phyloP scores from a whole-genome alignment of 2,329 filamentous ascomycete species.

The Alternaria panax region DNA sequence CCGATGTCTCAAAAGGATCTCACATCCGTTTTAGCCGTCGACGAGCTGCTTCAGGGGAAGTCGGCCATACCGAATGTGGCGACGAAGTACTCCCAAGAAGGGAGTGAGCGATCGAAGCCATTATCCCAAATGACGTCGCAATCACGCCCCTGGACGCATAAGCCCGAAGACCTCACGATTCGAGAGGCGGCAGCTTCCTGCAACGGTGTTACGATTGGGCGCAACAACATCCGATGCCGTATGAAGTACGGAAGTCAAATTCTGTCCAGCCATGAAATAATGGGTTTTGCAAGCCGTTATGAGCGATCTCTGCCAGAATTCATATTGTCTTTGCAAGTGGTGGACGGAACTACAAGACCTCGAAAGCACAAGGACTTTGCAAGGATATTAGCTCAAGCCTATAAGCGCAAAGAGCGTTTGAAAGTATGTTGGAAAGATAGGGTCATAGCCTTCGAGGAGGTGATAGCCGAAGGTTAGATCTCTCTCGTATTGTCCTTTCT shows the following conservation, averaged over 20 bases:
- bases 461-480: background rate
- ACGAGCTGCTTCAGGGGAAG: background rate
- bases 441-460: background rate
- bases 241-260: background rate
- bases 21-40: background rate
- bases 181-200: background rate
- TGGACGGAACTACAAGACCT: background rate
- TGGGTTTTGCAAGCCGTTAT: background rate
- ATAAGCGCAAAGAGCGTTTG: background rate
- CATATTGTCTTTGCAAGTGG: background rate
- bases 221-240: background rate
- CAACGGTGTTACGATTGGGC: background rate
- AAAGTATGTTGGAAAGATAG: background rate
- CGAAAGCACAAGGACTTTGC: background rate
- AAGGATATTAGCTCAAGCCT: background rate
- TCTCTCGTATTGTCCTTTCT: background rate
- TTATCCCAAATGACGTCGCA: background rate
- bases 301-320: background rate
- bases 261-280: background rate
- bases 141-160: background rate
- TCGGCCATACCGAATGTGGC: background rate
- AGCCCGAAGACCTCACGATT: background rate
- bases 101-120: background rate
- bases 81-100: background rate
- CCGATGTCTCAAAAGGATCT: background rate